Conservation (phyloP, 805 yeast species). For the Lipomyces kockii region DNA sequence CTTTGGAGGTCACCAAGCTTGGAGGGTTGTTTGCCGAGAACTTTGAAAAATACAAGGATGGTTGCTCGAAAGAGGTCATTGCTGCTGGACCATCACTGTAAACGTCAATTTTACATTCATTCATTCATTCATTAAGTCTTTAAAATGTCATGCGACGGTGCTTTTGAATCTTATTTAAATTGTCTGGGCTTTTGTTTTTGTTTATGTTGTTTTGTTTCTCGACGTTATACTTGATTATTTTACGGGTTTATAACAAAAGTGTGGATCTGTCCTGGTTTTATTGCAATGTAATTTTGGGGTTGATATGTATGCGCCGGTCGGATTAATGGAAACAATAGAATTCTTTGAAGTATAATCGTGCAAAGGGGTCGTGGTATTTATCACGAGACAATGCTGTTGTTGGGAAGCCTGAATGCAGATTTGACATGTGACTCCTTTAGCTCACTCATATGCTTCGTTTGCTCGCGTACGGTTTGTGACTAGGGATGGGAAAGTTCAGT, state of each 20-base stretch:
- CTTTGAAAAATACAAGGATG: constrained; percentile 80
- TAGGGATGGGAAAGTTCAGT: too few species aligned
- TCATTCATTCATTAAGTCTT: neutral
- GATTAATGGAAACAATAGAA: neutral
- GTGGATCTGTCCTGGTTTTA: neutral
- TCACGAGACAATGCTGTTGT: neutral
- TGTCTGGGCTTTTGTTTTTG: neutral
- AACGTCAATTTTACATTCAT: neutral
- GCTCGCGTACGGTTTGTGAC: too few species aligned
- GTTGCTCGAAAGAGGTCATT: constrained; percentile 81
- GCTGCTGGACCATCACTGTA: constrained; percentile 82
- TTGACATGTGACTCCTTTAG: too few species aligned
- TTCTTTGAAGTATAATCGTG: neutral
- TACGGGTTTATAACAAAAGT: neutral
- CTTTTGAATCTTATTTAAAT: neutral
- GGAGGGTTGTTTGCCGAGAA: constrained; percentile 82
- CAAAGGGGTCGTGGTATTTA: neutral
- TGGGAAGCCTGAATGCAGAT: too few species aligned
- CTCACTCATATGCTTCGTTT: too few species aligned
- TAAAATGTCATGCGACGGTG: neutral
- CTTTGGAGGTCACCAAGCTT: constrained; percentile 62
- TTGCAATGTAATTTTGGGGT: neutral
- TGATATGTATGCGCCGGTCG: neutral
- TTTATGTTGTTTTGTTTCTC: neutral
- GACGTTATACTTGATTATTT: neutral